phyloP scores from a whole-genome alignment of 257 asterid genomes.

The Jaltomata sinuosa region DNA sequence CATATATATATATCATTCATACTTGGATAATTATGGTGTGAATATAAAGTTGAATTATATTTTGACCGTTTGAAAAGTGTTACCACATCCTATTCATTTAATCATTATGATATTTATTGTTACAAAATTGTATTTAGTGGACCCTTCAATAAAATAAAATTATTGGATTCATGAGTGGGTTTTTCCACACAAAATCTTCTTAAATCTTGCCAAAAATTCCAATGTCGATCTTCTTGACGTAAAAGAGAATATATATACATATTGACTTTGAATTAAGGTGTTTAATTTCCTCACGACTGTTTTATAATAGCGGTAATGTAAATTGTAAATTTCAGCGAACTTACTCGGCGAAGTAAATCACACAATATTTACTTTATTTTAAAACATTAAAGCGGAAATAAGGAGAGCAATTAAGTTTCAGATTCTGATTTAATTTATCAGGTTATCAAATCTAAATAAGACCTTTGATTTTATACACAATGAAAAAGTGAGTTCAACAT shows the following conservation, averaged over 20 bases:
- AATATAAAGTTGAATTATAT: not conserved
- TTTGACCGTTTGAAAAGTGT: constrained; percentile 1
- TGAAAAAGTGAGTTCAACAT: too few relatives aligned
- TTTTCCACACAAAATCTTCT: not conserved
- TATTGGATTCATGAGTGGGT: not conserved
- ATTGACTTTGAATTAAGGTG: not conserved
- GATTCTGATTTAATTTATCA: not conserved
- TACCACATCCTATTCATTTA: not conserved
- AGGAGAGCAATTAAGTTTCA: not conserved
- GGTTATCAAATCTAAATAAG: too few relatives aligned
- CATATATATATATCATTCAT: not conserved
- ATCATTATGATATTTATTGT: not conserved
- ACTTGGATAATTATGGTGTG: not conserved
- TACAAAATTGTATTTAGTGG: not conserved
- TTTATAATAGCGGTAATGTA: not conserved
- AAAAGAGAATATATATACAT: not conserved
- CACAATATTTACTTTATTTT: not conserved
- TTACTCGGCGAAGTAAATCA: not conserved
- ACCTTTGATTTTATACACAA: too few relatives aligned
- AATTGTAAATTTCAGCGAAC: too few relatives aligned
- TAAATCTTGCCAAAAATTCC: not conserved
- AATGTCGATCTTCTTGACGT: not conserved
- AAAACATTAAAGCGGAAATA: not conserved
- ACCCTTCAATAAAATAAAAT: not conserved
- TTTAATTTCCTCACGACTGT: not conserved